A percentile compares a stretch with the other conserved stretches of the same genome.
Evolutionary conservation across 208 protist species (phyloP).

Genomic region (Leptomonas pyrrhocoris): DNA sequence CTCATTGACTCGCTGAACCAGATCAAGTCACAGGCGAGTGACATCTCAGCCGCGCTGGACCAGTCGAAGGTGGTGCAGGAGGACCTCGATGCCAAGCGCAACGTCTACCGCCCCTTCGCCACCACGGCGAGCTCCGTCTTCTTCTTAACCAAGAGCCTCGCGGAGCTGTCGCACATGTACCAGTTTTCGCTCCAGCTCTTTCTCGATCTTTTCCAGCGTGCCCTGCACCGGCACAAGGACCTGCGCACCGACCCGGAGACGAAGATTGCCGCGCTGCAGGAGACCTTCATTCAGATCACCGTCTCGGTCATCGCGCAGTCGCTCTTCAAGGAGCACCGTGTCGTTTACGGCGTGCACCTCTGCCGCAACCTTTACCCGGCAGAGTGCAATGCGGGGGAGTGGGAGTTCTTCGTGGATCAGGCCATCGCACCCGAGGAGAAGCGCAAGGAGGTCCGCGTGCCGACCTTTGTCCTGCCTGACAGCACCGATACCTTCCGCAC

Average conservation of each 20-base stretch:
- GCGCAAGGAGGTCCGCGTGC: constrained; percentile 72
- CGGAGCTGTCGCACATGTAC: constrained; percentile 97
- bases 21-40: constrained; percentile 95
- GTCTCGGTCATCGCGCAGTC: constrained; percentile 85
- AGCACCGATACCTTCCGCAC: constrained; percentile 74
- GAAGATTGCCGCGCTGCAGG: constrained; percentile 81
- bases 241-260: constrained; percentile 80
- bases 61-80: constrained; percentile 89
- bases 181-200: constrained; percentile 95
- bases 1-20: constrained; percentile 95
- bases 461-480: constrained; percentile 90
- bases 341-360: constrained; percentile 96
- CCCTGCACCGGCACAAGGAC: constrained; percentile 69
- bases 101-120: constrained; percentile 96
- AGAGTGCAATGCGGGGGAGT: constrained; percentile 78
- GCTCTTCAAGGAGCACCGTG: constrained; percentile 96
- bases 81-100: constrained; percentile 93
- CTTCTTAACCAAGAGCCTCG: constrained; percentile 93
- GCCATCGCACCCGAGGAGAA: constrained; percentile 37
- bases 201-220: constrained; percentile 82
- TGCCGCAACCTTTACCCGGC: constrained; percentile 77
- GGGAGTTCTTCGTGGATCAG: constrained; percentile 94
- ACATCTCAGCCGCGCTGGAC: constrained; percentile 87
- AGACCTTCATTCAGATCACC: constrained; percentile 84
- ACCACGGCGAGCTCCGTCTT: constrained; percentile 89